Evolutionary conservation across 305 asterid species (phyloP), one percentile per base, ranked within the genome.

Genomic region (Vinca major): DNA sequence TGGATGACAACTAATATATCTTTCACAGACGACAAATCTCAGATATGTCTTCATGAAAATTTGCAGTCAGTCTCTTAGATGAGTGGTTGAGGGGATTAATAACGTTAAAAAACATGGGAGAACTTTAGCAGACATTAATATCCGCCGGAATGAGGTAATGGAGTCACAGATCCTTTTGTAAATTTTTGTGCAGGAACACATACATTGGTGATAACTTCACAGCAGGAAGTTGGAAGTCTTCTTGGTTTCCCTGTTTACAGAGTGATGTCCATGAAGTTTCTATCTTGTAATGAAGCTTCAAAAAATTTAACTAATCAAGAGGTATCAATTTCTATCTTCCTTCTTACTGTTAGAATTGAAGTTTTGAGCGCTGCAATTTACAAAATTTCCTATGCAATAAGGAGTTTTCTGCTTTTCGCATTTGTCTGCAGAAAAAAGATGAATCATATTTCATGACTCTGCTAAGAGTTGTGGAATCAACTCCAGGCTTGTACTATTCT

Each of bases 401-500:
- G 19, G 19, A 13, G 13, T 48, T 54, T 11, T 57, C 26, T 57
- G 3, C 41, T 63, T 75, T 52, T 44, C 55, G 5, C 43, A 63
- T 62, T 54, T 71, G 58, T 47, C 64, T 52, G 74, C 88, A 94
- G 99, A 89, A 83, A 84, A 89, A 67, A 70, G 98, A 94, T 45
- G 95, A 94, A 73, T 83, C 78, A 63, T 94, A 94, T 86, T 91
- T 91, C 83, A 78, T 80, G 88, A 84, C 80, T 61, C 77, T 83
- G 66, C 70, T 83, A 78, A 80, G 71, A 76, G 67, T 76, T 54
- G 87, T 83, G 63, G 87, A 94, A 83, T 81, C 97, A 52, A 88
- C 98, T 68, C 92, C 93, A 14, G 95, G 97, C 66, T 79, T 94
- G 85, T 94, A 91, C 77, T 91, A 81, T 79, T 94, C 99, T 70